phyloP scores from a whole-genome alignment of 1,139 yeast species.

The Scheffersomyces cryptocercus region DNA sequence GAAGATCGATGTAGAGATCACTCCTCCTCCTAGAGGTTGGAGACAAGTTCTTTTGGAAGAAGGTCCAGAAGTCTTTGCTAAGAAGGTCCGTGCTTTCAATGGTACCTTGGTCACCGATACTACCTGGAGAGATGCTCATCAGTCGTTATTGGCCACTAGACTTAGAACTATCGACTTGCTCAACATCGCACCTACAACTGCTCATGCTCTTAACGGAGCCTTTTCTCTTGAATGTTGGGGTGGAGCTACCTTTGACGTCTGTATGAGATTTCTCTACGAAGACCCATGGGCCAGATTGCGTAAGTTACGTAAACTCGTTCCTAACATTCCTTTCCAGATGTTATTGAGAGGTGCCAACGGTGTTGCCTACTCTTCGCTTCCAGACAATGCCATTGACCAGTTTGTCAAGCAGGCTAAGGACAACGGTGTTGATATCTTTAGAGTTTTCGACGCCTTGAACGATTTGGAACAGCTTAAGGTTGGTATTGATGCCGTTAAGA shows the following conservation, averaged over 20 bases:
- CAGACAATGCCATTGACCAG: constrained; percentile 98
- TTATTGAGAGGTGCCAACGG: constrained; percentile 98
- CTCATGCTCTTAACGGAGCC: constrained; percentile 86
- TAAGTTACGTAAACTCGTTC: constrained; percentile 83
- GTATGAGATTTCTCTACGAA: constrained; percentile 97
- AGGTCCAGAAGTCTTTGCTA: constrained; percentile 89
- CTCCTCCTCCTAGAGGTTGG: constrained; percentile 79
- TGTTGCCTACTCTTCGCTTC: constrained; percentile 95
- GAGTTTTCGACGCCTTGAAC: constrained; percentile 96
- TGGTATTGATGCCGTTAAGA: constrained; percentile 96
- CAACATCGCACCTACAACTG: constrained; percentile 91
- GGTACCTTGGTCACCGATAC: constrained; percentile 97
- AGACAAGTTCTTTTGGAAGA: constrained; percentile 79
- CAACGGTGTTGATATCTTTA: constrained; percentile 94
- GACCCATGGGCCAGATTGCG: constrained; percentile 98
- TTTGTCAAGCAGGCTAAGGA: constrained; percentile 93
- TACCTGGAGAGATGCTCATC: constrained; percentile 99
- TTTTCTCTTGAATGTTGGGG: constrained; percentile 99
- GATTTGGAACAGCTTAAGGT: constrained; percentile 95
- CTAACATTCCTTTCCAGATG: constrained; percentile 99
- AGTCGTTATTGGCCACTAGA: constrained; percentile 95
- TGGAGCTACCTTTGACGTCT: constrained; percentile 98
- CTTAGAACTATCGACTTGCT: constrained; percentile 90
- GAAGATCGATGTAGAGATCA: constrained; percentile 56
- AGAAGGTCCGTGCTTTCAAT: constrained; percentile 76